These are phyloP conservation scores for Fusarium staphyleae DNA, from an alignment of 2,329 filamentous ascomycete genomes.

Conservation along the genomic window DNA sequence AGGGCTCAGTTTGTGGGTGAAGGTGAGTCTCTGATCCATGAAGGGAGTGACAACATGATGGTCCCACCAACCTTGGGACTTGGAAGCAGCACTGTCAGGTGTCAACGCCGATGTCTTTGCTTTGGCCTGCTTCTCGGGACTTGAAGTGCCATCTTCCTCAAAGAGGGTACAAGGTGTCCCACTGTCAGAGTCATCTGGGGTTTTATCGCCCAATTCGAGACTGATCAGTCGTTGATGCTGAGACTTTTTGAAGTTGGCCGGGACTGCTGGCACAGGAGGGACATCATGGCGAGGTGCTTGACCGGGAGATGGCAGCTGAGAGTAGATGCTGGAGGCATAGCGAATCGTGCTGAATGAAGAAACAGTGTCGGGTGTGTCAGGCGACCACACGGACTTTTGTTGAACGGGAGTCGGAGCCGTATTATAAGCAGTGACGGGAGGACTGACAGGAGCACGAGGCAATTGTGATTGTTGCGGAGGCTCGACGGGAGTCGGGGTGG, in stretches of 20 bases:
- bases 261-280: constrained; percentile 68
- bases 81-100: constrained; percentile 60
- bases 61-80: constrained; percentile 79
- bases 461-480: constrained; percentile 13
- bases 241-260: constrained; percentile 50
- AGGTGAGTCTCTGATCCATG: constrained; percentile 53
- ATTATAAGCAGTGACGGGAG: constrained; percentile 10
- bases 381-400: constrained; percentile 64
- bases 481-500: constrained; percentile 46
- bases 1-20: constrained; percentile 47
- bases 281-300: constrained; percentile 46
- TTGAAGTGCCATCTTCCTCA: constrained; percentile 68
- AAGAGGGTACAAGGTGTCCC: constrained; percentile 71
- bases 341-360: constrained; percentile 52
- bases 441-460: constrained; percentile 1
- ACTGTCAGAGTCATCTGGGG: constrained; percentile 57
- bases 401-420: constrained; percentile 41
- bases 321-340: constrained; percentile 67
- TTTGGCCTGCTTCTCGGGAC: constrained; percentile 49
- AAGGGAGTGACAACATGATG: constrained; percentile 77
- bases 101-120: constrained; percentile 48
- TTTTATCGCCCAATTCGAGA: constrained; percentile 41
- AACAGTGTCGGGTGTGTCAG: constrained; percentile 63
- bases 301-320: constrained; percentile 56
- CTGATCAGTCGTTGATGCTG: constrained; percentile 48